Percentiles rank a stretch among this genome's conserved stretches.
Conservation (phyloP, 441 rosid species). For the Syzygium syzygioides region DNA sequence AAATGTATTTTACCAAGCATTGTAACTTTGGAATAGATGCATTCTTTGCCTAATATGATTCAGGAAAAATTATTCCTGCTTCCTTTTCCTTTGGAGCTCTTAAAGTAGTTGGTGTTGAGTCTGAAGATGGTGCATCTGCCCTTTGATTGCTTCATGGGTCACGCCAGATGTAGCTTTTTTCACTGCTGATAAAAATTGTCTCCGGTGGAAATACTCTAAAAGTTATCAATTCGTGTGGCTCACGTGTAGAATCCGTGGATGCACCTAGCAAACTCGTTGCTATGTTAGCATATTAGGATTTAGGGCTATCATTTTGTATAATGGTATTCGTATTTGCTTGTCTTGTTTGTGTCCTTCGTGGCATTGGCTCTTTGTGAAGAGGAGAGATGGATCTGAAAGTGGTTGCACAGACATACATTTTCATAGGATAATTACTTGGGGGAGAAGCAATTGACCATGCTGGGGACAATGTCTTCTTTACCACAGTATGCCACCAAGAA, state of each 20-base stretch:
- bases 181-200: neutral
- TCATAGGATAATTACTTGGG: neutral
- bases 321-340: neutral
- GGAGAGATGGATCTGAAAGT: neutral
- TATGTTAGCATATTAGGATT: neutral
- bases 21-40: neutral
- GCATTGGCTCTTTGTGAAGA: neutral
- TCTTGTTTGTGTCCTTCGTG: neutral
- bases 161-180: neutral
- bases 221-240: neutral
- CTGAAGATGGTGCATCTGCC: neutral
- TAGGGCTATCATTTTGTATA: neutral
- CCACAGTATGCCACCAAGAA: neutral
- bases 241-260: neutral
- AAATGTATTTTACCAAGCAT: neutral
- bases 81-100: neutral
- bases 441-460: neutral
- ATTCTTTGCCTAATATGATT: neutral
- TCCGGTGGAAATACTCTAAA: fast-evolving
- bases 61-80: neutral
- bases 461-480: neutral
- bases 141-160: neutral
- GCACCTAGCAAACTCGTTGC: neutral
- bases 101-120: neutral
- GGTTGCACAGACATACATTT: neutral